Conservation (phyloP, 2,329 filamentous ascomycete species). For the Fusarium hostae region DNA sequence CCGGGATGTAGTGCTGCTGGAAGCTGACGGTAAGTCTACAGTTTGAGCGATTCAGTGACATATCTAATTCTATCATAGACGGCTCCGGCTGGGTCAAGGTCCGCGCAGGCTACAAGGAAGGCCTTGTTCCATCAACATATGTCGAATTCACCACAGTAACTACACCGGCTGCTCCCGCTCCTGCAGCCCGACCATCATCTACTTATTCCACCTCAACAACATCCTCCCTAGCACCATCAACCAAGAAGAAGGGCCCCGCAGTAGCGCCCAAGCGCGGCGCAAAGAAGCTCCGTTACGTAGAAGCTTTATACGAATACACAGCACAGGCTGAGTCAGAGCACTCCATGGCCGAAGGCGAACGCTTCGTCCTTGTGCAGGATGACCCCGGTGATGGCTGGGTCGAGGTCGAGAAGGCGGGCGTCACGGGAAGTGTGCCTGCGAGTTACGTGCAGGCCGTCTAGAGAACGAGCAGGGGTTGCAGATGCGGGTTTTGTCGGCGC, state of each 20-base stretch:
- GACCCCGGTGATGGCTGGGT: conserved; percentile 96
- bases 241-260: conserved; percentile 89
- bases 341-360: conserved; percentile 89
- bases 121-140: conserved; percentile 88
- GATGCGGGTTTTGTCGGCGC: conserved; percentile 15
- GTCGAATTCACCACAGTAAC: conserved; percentile 71
- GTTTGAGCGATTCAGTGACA: neutral
- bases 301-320: conserved; percentile 91
- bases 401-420: conserved; percentile 92
- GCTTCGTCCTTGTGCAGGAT: conserved; percentile 87
- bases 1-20: conserved; percentile 79
- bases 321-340: conserved; percentile 89
- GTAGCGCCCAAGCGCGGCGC: conserved; percentile 91
- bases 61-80: conserved; percentile 64
- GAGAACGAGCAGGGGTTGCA: conserved; percentile 35
- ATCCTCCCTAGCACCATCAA: conserved; percentile 48
- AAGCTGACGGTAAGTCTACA: conserved; percentile 80
- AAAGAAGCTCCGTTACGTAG: conserved; percentile 93
- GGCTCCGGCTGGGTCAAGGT: conserved; percentile 93
- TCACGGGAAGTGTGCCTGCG: conserved; percentile 89
- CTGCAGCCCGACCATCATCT: conserved; percentile 73
- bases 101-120: conserved; percentile 77
- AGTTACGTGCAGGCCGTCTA: conserved; percentile 88
- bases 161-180: conserved; percentile 54
- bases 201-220: conserved; percentile 77